Conservation (phyloP, 441 rosid genomes). For the Breynia disticha region DNA sequence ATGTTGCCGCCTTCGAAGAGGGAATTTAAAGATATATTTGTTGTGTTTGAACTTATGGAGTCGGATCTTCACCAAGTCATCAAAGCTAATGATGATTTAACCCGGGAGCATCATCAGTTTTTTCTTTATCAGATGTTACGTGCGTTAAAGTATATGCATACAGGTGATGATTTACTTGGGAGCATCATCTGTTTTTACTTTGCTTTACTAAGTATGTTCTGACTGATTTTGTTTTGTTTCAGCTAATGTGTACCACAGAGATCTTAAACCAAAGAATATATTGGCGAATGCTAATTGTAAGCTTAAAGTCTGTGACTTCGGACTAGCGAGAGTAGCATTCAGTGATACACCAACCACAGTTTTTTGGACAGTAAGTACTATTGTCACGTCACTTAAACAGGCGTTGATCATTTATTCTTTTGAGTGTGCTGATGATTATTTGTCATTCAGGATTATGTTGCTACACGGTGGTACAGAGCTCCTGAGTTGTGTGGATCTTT, state of each 20-base stretch:
- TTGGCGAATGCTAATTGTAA: constrained; percentile 98
- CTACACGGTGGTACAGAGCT: constrained; percentile 99
- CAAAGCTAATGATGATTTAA: constrained; percentile 96
- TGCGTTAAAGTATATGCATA: constrained; percentile 77
- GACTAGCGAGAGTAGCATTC: constrained; percentile 89
- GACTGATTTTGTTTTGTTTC: constrained; percentile 22
- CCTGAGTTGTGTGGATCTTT: constrained; percentile 98
- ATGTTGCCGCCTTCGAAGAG: constrained; percentile 92
- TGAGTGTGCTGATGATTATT: constrained; percentile 5
- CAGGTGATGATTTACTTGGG: constrained; percentile 26
- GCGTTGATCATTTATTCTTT: neutral
- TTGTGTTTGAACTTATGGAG: constrained; percentile 98
- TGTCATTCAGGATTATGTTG: constrained; percentile 76
- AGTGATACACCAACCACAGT: constrained; percentile 87
- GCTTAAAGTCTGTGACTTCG: constrained; percentile 95
- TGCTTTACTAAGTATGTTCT: too few relatives aligned
- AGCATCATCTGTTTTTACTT: too few relatives aligned
- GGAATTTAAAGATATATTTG: constrained; percentile 90
- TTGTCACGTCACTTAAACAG: constrained; percentile 1
- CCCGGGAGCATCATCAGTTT: constrained; percentile 87
- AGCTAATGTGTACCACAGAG: constrained; percentile 98
- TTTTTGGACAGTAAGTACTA: constrained; percentile 79
- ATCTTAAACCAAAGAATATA: constrained; percentile 97
- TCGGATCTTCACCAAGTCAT: constrained; percentile 99
- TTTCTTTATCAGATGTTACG: constrained; percentile 96